Percentiles rank a stretch among this genome's conserved stretches.
These are phyloP conservation scores for Lanmaoa pseudosensibilis DNA, from an alignment of 768 basidiomycete species.

Conservation along the genomic window DNA sequence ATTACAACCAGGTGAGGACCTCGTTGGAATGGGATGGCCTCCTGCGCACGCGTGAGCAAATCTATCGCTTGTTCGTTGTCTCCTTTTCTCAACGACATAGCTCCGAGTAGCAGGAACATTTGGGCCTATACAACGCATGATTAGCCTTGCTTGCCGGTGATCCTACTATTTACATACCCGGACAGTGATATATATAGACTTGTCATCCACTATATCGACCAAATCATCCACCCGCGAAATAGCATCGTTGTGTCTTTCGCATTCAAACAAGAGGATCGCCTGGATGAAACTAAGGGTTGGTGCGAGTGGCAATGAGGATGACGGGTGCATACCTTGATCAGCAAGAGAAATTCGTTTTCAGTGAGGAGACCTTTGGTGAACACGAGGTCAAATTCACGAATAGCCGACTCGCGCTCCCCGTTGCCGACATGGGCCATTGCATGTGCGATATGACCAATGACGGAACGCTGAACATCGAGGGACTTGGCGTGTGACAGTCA, in stretches of 20 bases:
- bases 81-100: neutral
- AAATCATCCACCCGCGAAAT: conserved; percentile 8
- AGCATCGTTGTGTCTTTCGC: conserved; percentile 2
- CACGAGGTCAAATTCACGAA: conserved; percentile 9
- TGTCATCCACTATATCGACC: neutral
- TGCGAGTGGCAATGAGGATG: too few relatives aligned
- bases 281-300: neutral
- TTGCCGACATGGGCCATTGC: neutral
- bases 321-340: conserved; percentile 6
- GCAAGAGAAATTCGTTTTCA: conserved; percentile 10
- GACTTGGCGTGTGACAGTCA: conserved; percentile 2
- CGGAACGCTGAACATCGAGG: conserved; percentile 3
- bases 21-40: neutral
- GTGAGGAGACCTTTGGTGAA: neutral
- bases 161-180: neutral
- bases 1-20: neutral
- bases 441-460: conserved; percentile 10
- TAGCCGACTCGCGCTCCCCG: conserved; percentile 3
- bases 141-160: too few relatives aligned
- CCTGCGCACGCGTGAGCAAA: neutral
- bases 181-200: neutral
- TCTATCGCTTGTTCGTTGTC: neutral
- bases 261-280: conserved; percentile 10
- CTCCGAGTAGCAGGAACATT: neutral
- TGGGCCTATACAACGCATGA: neutral